Evolutionary conservation across 169 alveolate species (phyloP), one percentile per base, ranked within the genome.

Genomic region (Cryptosporidium parvum): DNA sequence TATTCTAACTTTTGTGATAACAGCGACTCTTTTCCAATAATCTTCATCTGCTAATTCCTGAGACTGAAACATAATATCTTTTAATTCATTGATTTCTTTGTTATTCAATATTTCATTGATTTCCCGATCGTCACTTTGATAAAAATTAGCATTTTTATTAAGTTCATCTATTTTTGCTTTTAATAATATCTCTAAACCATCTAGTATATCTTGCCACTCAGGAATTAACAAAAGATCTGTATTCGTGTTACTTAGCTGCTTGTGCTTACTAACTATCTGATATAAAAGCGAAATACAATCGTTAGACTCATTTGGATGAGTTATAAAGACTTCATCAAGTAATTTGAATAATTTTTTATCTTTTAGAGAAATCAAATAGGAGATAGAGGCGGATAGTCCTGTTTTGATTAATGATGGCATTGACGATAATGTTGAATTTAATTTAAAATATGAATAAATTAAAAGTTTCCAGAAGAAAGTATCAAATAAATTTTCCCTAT

Each of bases 1-100:
- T 31, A 80, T 80, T 18, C 29, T 23, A 7, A 42, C 7, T 42
- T 39, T 61, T 21, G 59, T 44, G n/a, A 21, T n/a, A 14, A 80
- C 12, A 10, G 44, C 68, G 26, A 80, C 89, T 10, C 23, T 80
- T 26, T 51, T 80, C 89, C 89, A 80, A 65, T 62, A 80, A n/a
- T 80, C 89, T n/a, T 80, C 80, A 67, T 80, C 59, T 12, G 31
- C 37, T 37, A 37, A 26, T 26, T 80, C 42, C 29, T 62, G 18
- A 21, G 75, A 35, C 44, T 80, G 65, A 26, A 14, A 3, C 10
- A 62, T 26, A 16, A 80, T 80, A 37, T 26, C 37, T 45, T 23
- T 37, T 37, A 80, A 26, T 21, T 80, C 89, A 37, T 8, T 53
- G 4, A 80, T 10, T 45, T 59, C 67, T 44, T 80, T 80, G 3